Evolutionary conservation across 1,284 basidiomycete genomes (phyloP).

Genomic region (Ceratobasidium theobromae): DNA sequence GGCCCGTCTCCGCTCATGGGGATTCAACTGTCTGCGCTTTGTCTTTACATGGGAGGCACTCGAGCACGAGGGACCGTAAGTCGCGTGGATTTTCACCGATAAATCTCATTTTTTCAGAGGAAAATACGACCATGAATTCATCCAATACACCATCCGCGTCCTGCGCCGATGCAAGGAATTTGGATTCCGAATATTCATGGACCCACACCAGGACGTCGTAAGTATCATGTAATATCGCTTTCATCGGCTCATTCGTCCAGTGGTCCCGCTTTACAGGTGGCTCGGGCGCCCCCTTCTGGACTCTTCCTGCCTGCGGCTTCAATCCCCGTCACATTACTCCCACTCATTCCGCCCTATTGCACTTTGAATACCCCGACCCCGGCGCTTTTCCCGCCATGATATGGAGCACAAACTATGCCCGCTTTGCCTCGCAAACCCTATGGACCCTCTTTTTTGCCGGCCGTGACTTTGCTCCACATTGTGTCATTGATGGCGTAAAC

Average conservation of each 20-base stretch:
- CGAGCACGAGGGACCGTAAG: slow-evolving; percentile 92
- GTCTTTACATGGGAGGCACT: slow-evolving; percentile 94
- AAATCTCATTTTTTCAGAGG: slow-evolving; percentile 54
- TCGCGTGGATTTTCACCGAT: slow-evolving; percentile 39
- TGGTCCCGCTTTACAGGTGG: slow-evolving; percentile 98
- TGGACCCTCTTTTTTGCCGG: slow-evolving; percentile 97
- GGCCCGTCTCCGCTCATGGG: slow-evolving; percentile 84
- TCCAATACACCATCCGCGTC: slow-evolving; percentile 88
- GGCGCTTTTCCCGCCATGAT: slow-evolving; percentile 85
- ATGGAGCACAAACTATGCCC: slow-evolving; percentile 95
- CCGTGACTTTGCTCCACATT: slow-evolving; percentile 84
- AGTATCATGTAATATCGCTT: slow-evolving; percentile 45
- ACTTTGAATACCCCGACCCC: slow-evolving; percentile 88
- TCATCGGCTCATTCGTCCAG: slow-evolving; percentile 48
- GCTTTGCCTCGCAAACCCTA: slow-evolving; percentile 83
- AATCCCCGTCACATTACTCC: slow-evolving; percentile 82
- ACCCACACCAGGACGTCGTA: slow-evolving; percentile 96
- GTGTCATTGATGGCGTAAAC: slow-evolving; percentile 87
- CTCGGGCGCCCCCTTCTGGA: slow-evolving; percentile 96
- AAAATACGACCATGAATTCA: slow-evolving; percentile 87
- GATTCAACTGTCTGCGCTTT: slow-evolving; percentile 91
- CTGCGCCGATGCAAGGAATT: slow-evolving; percentile 89
- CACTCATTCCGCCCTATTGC: slow-evolving; percentile 84
- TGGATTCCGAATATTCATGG: slow-evolving; percentile 94
- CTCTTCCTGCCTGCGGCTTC: slow-evolving; percentile 87